Percentiles rank a stretch among this genome's conserved stretches.
phyloP scores from a whole-genome alignment of 306 rosid species.

The Hippophae rhamnoides region DNA sequence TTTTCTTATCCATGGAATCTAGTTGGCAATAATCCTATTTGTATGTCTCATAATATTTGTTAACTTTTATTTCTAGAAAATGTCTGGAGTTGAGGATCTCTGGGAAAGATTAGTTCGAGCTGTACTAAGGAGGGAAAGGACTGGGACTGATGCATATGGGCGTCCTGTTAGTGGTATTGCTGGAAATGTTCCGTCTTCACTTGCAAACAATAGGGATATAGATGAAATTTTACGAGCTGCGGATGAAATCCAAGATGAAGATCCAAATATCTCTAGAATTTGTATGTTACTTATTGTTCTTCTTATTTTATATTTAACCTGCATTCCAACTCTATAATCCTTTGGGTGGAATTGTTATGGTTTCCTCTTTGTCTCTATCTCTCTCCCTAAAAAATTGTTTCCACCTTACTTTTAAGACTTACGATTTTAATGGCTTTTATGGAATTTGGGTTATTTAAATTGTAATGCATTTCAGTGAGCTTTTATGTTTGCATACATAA shows the following conservation, averaged over 20 bases:
- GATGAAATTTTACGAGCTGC: slow-evolving; percentile 94
- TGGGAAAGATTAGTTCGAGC: slow-evolving; percentile 94
- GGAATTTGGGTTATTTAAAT: no score
- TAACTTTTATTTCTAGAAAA: slow-evolving; percentile 23
- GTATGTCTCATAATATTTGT: not conserved
- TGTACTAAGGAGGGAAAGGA: slow-evolving; percentile 66
- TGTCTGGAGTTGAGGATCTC: slow-evolving; percentile 71
- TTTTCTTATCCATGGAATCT: no score
- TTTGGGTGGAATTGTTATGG: not conserved
- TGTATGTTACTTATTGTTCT: slow-evolving; percentile 30
- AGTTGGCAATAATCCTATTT: not conserved
- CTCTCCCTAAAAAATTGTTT: no score
- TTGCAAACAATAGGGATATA: slow-evolving; percentile 83
- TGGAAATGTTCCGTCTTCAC: slow-evolving; percentile 83
- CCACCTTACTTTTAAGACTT: no score
- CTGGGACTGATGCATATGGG: slow-evolving; percentile 61
- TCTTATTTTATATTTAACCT: not conserved
- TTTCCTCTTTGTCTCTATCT: not conserved
- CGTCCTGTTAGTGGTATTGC: slow-evolving; percentile 64
- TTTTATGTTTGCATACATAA: no score
- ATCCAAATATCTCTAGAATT: slow-evolving; percentile 73
- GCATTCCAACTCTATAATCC: not conserved
- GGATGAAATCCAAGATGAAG: slow-evolving; percentile 89
- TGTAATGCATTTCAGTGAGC: no score
- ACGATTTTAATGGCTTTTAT: no score